These are phyloP conservation scores for Apiotrichum veenhuisii DNA, from an alignment of 1,284 basidiomycete species.

Conservation along the genomic window DNA sequence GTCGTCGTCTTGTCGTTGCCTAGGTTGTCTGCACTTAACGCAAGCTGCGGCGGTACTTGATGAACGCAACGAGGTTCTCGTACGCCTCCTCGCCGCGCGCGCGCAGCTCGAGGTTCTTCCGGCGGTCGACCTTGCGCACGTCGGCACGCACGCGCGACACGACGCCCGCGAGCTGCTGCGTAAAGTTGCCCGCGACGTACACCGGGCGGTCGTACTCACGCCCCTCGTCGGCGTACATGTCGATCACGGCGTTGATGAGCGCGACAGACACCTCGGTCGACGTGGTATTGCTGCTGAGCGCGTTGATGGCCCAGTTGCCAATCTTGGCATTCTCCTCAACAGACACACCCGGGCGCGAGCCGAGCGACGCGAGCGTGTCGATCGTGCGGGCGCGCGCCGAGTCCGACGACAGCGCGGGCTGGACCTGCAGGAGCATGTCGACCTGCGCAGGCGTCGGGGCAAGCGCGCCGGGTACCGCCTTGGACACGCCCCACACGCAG, in stretches of 20 bases:
- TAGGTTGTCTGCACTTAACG: neutral
- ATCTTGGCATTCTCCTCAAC: slow-evolving; percentile 60
- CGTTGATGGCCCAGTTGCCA: slow-evolving; percentile 24
- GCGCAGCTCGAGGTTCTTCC: slow-evolving; percentile 51
- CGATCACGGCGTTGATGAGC: slow-evolving; percentile 78
- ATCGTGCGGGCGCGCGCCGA: slow-evolving; percentile 68
- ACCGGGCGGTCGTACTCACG: slow-evolving; percentile 71
- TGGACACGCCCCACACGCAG: slow-evolving; percentile 50
- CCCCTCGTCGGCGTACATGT: slow-evolving; percentile 90
- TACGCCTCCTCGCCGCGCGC: slow-evolving; percentile 53
- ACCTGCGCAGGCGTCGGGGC: slow-evolving; percentile 54
- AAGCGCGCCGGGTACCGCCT: slow-evolving; percentile 16
- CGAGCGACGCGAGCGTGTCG: slow-evolving; percentile 75
- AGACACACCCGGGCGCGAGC: slow-evolving; percentile 60
- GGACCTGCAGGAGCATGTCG: slow-evolving; percentile 63
- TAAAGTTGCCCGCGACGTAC: slow-evolving; percentile 63
- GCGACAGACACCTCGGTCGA: slow-evolving; percentile 72
- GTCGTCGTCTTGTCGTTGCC: neutral
- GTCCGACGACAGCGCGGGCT: slow-evolving; percentile 57
- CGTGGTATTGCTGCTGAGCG: slow-evolving; percentile 52
- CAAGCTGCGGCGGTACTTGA: slow-evolving; percentile 67
- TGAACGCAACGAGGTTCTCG: slow-evolving; percentile 83
- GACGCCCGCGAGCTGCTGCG: slow-evolving; percentile 55
- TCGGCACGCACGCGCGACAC: slow-evolving; percentile 60
- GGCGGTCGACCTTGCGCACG: slow-evolving; percentile 57